Percentiles rank a stretch among this genome's conserved stretches.
phyloP scores from a whole-genome alignment of 495 filamentous ascomycete species.

The Tuber calosporum region DNA sequence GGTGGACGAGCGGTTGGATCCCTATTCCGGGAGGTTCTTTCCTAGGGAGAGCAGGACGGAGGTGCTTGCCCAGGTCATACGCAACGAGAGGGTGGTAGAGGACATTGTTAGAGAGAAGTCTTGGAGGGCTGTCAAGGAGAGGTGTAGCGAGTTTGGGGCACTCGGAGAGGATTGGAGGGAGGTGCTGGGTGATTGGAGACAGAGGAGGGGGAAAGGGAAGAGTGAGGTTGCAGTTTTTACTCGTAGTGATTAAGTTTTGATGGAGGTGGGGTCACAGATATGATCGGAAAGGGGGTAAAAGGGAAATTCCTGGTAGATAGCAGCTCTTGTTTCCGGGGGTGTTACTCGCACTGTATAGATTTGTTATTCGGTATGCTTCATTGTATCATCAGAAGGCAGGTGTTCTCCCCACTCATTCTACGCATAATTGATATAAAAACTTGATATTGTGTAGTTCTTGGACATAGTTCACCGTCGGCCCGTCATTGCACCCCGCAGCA shows the following conservation, averaged over 20 bases:
- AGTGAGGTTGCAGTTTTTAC: neutral
- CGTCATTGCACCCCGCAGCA: neutral
- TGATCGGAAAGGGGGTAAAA: neutral
- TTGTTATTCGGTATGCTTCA: neutral
- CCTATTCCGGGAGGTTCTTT: slow-evolving; percentile 79
- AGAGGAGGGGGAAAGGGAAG: slow-evolving; percentile 45
- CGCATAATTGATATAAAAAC: neutral
- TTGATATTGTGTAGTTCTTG: neutral
- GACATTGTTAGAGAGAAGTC: slow-evolving; percentile 74
- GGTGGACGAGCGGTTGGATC: slow-evolving; percentile 84
- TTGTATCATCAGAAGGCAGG: neutral
- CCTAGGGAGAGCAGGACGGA: slow-evolving; percentile 79
- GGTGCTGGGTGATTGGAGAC: slow-evolving; percentile 57
- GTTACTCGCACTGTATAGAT: neutral
- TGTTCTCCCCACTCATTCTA: neutral
- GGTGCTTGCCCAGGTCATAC: slow-evolving; percentile 63
- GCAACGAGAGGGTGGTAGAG: slow-evolving; percentile 82
- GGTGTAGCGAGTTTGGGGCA: slow-evolving; percentile 57
- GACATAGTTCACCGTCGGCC: neutral
- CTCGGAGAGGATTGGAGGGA: slow-evolving; percentile 51
- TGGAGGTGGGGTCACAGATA: neutral
- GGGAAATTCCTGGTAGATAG: neutral
- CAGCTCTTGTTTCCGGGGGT: neutral
- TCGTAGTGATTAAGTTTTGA: neutral
- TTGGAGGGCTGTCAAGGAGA: slow-evolving; percentile 72